These are phyloP conservation scores for Russula brevipes DNA, from an alignment of 768 basidiomycete genomes.

Conservation along the genomic window DNA sequence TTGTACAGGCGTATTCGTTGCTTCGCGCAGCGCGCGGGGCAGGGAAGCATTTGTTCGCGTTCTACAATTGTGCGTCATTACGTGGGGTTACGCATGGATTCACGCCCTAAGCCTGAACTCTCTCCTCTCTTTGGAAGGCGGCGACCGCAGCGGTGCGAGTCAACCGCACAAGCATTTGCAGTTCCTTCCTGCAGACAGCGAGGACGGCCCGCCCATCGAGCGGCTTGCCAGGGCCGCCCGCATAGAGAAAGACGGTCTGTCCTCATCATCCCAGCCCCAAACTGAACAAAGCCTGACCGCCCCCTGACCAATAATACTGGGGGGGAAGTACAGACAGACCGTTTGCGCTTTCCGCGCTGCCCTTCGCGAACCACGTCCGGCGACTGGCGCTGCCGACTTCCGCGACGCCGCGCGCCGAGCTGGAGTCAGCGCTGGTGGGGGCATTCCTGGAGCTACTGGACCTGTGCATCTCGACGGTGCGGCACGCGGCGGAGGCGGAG, in stretches of 20 bases:
- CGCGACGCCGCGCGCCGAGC: constrained; percentile 35
- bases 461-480: constrained; percentile 65
- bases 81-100: not conserved
- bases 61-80: constrained; percentile 75
- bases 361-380: constrained; percentile 78
- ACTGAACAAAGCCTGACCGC: not conserved
- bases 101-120: not conserved
- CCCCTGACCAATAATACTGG: not conserved
- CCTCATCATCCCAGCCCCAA: constrained; percentile 15
- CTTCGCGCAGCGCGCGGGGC: constrained; percentile 61
- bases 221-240: constrained; percentile 51
- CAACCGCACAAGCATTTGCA: constrained; percentile 92
- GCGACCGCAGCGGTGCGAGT: constrained; percentile 76
- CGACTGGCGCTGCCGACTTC: constrained; percentile 40
- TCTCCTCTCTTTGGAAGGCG: constrained; percentile 42
- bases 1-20: constrained; percentile 71
- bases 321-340: constrained; percentile 51
- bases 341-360: constrained; percentile 58
- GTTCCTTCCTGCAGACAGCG: constrained; percentile 58
- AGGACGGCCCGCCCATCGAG: constrained; percentile 74
- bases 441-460: constrained; percentile 74
- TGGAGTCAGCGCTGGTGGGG: constrained; percentile 49
- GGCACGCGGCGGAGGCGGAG: constrained; percentile 58
- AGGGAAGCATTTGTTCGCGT: constrained; percentile 63
- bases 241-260: constrained; percentile 54